phyloP scores from a whole-genome alignment of 2,329 filamentous ascomycete genomes.

The Myriosclerotinia duriaeana region DNA sequence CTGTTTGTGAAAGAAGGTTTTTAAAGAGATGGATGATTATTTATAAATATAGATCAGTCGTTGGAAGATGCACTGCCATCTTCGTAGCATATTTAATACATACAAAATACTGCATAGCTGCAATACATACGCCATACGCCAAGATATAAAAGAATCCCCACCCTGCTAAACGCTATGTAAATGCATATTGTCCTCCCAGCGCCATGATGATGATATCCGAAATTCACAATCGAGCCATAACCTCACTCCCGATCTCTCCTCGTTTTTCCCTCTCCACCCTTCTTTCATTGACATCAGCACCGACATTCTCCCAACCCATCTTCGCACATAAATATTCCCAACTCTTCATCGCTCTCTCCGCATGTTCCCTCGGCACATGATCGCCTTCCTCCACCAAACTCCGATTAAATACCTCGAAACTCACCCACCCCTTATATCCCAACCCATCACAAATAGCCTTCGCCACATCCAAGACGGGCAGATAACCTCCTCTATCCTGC shows the following conservation, averaged over 20 bases:
- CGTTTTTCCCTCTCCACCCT: neutral
- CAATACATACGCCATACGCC: neutral
- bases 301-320: conserved; percentile 17
- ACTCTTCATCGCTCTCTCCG: conserved; percentile 49
- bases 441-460: conserved; percentile 54
- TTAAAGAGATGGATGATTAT: neutral
- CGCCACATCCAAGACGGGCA: conserved; percentile 56
- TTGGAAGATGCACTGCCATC: neutral
- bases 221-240: conserved; percentile 15
- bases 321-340: conserved; percentile 43
- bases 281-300: neutral
- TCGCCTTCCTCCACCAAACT: conserved; percentile 43
- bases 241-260: conserved; percentile 2
- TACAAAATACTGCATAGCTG: neutral
- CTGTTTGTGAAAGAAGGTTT: neutral
- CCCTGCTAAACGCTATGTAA: neutral
- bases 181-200: neutral
- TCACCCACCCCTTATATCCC: conserved; percentile 59
- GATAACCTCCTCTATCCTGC: conserved; percentile 56
- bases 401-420: conserved; percentile 56
- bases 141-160: neutral
- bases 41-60: neutral
- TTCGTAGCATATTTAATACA: neutral
- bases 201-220: neutral
- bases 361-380: conserved; percentile 52